Base-by-base conservation (phyloP, 495 filamentous ascomycete species). In the Aspergillus avenaceus region DNA sequence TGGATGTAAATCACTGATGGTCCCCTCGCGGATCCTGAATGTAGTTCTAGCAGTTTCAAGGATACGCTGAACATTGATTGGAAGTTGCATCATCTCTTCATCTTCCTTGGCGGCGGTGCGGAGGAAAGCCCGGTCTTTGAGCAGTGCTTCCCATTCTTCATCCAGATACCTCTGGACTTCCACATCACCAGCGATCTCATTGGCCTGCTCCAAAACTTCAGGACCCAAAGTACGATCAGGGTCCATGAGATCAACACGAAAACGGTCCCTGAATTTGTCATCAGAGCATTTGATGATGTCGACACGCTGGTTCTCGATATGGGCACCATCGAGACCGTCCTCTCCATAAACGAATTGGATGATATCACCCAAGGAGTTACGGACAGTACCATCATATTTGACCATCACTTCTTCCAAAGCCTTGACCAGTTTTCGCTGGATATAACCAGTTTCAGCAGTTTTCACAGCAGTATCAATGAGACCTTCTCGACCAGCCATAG, bases 401-500 rank as follows among this genome's bases (percentile, higher is more conserved):
- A 90, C 89, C 81, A 90, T 95, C 16, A 97, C 89, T 63, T 99
- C 93, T 76, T 99, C 93, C 19, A 99, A 76, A 8, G 93, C 93
- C 70, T 99, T 99, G 62, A 99, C 93, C 29, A 99, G 78, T 71
- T 95, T 88, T 69, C 93, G 89, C 70, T 99, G 93, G 55, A 99
- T 97, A 66, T 99, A 99, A 71, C 93, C 93, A 34, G 93, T 99
- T 63, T 99, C 93, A 27, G 93, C 93, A 52, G 93, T 99, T 79
- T 99, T 99, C 64, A 99, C 93, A 58, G 93, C 93, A 18, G 93
- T 99, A 81, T 99, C 93, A 58, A 99, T 99, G 38, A 99, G 77
- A 93, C 93, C 93, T 71, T 99, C 93, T 73, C 93, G 85, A 87
- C 93, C 93, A 73, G 93, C 93, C 93, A 99, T 99, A 56, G 93